These are phyloP conservation scores for Stemphylium lycopersici DNA, from an alignment of 2,329 filamentous ascomycete species.

Conservation along the genomic window DNA sequence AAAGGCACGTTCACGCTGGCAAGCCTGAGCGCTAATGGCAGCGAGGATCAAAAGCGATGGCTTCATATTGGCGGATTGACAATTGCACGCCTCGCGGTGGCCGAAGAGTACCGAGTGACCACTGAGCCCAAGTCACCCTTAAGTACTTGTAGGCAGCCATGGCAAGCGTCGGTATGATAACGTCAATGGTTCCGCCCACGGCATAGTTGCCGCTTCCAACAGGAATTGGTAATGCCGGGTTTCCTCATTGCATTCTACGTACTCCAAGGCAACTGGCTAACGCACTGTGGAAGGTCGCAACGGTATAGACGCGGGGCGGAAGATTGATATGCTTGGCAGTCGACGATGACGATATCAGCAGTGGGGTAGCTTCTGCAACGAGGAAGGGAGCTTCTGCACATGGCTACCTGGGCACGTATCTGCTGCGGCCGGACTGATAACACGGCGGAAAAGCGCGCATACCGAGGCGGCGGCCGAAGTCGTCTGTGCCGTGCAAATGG, in stretches of 20 bases:
- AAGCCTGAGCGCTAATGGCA: constrained; percentile 42
- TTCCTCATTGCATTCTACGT: constrained; percentile 3
- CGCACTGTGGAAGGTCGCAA: constrained; percentile 42
- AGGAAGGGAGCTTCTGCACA: neutral
- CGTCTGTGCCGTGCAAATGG: neutral
- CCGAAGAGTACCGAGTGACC: constrained; percentile 3
- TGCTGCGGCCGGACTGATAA: constrained; percentile 1
- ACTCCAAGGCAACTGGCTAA: constrained; percentile 25
- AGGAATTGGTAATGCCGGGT: constrained; percentile 3
- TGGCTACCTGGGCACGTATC: neutral
- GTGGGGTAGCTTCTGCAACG: constrained; percentile 7
- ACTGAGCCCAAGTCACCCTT: constrained; percentile 10
- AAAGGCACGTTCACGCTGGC: constrained; percentile 40
- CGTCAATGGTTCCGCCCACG: constrained; percentile 22
- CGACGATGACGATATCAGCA: constrained; percentile 30
- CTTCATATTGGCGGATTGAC: constrained; percentile 31
- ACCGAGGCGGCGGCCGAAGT: neutral
- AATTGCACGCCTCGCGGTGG: constrained; percentile 5
- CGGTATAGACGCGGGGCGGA: constrained; percentile 24
- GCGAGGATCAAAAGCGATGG: constrained; percentile 30
- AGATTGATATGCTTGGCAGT: constrained; percentile 29
- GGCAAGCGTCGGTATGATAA: constrained; percentile 17
- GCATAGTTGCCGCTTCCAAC: constrained; percentile 9
- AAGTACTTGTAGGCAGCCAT: constrained; percentile 16
- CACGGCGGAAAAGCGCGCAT: neutral